Base-by-base conservation (phyloP, 306 rosid species). In the Inga oerstediana region DNA sequence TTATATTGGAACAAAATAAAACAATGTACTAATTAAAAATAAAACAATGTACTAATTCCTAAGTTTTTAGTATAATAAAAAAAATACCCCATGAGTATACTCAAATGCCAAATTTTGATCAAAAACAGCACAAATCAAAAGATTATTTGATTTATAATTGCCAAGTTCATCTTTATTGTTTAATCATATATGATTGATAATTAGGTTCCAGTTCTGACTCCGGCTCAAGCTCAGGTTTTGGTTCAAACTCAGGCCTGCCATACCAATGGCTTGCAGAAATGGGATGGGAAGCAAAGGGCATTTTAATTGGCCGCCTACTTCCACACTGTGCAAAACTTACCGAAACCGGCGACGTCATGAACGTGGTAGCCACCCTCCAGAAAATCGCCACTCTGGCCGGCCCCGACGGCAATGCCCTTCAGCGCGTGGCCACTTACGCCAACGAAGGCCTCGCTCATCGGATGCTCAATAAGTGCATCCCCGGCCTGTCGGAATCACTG, bases 401-500 rank as follows among this genome's bases (percentile, higher is more conserved):
- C 19, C 89, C 95, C 0, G 87, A 87, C 51, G 95, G 95, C 1
- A 92, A 92, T 76, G 37, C 93, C 8, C 81, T 91, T 82, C 97
- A 94, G 67, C 79, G 95, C 9, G 87, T 92, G 1, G 95, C 94
- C 14, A 88, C 94, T 43, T 91, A 89, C 79, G 84, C 89, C 85
- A 85, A 65, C 0, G 91, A 94, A 74, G 97, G 89, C 9, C 89
- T 94, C 61, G 90, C 90, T 0, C 86, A 83, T 69, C 83, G 87
- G 6, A 37, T 85, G 20, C 2, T 54, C 15, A 76, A 62, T 4
- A 62, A 71, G 37, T 5, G 20, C 8, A 4, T 71, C 2, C 69
- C 37, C 17, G 88, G 85, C 9, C 76, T 73, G 0, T 49, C 66
- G 0, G 49, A 77, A 37, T 51, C 83, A 48, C 82, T 76, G 0